Evolutionary conservation across 2,329 filamentous ascomycete genomes (phyloP).

Genomic region (Fusarium protoensiforme): DNA sequence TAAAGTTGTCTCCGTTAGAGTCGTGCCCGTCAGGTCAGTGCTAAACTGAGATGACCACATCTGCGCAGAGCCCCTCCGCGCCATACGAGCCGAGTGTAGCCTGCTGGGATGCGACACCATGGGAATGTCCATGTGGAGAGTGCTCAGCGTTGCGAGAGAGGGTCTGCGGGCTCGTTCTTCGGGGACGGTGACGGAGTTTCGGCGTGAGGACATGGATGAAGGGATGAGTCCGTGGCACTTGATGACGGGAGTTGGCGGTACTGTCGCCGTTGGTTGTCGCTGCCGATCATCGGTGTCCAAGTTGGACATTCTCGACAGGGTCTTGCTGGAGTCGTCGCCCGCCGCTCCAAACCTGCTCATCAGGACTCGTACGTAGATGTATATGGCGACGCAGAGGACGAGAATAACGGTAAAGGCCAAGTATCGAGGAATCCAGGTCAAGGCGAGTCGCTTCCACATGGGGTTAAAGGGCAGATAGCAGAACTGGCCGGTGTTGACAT

Average conservation of each 20-base stretch:
- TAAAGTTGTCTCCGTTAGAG: neutral
- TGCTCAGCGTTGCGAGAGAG: constrained; percentile 31
- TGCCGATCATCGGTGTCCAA: constrained; percentile 19
- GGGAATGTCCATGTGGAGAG: constrained; percentile 20
- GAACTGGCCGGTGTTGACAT: constrained; percentile 72
- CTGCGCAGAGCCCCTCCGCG: constrained; percentile 30
- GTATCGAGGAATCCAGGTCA: constrained; percentile 81
- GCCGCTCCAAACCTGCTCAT: constrained; percentile 52
- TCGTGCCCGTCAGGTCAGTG: constrained; percentile 19
- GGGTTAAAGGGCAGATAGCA: constrained; percentile 76
- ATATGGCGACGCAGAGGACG: constrained; percentile 74
- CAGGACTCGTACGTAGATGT: constrained; percentile 69
- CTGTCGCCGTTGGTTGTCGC: constrained; percentile 10
- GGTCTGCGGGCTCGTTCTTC: constrained; percentile 23
- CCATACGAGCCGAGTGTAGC: constrained; percentile 21
- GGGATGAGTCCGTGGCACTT: constrained; percentile 48
- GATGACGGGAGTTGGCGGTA: constrained; percentile 46
- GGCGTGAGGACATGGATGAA: constrained; percentile 38
- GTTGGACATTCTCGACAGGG: constrained; percentile 18
- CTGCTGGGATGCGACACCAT: constrained; percentile 10
- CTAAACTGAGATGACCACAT: constrained; percentile 31
- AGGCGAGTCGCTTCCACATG: constrained; percentile 74
- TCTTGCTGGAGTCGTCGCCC: constrained; percentile 21
- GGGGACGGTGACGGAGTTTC: constrained; percentile 1
- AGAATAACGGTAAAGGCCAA: constrained; percentile 74